Percentiles rank a stretch among this genome's conserved stretches.
phyloP scores from a whole-genome alignment of 2,329 filamentous ascomycete species.

The Cladophialophora bantiana region DNA sequence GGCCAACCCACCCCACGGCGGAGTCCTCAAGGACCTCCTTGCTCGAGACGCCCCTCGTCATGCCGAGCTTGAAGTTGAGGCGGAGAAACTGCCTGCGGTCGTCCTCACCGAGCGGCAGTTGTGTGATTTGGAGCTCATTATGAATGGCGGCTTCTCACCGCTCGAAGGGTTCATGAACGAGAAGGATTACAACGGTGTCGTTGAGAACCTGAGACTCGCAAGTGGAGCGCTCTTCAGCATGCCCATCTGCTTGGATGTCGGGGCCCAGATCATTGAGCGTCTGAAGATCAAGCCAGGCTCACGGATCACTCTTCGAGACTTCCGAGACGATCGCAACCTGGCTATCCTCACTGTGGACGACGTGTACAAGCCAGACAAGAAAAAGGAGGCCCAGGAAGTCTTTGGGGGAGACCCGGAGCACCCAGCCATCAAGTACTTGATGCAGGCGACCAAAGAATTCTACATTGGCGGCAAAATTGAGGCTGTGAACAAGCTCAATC shows the following conservation, averaged over 20 bases:
- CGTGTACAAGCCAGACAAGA: constrained; percentile 93
- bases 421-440: constrained; percentile 90
- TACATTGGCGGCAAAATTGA: constrained; percentile 97
- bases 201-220: constrained; percentile 83
- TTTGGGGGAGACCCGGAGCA: constrained; percentile 92
- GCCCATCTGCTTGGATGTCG: constrained; percentile 92
- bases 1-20: constrained; percentile 75
- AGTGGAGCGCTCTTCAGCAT: constrained; percentile 94
- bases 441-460: constrained; percentile 79
- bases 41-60: constrained; percentile 88
- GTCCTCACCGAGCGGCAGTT: constrained; percentile 91
- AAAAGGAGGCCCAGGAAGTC: constrained; percentile 88
- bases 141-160: constrained; percentile 97
- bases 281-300: constrained; percentile 78
- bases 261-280: constrained; percentile 75
- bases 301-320: constrained; percentile 88
- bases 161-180: constrained; percentile 98
- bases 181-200: constrained; percentile 94
- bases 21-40: constrained; percentile 96
- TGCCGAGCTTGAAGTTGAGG: constrained; percentile 78
- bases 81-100: constrained; percentile 84
- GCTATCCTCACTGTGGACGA: constrained; percentile 96
- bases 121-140: constrained; percentile 95
- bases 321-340: constrained; percentile 93
- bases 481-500: constrained; percentile 91